phyloP scores from a whole-genome alignment of 805 yeast genomes.

The Candida coleopterorum region DNA sequence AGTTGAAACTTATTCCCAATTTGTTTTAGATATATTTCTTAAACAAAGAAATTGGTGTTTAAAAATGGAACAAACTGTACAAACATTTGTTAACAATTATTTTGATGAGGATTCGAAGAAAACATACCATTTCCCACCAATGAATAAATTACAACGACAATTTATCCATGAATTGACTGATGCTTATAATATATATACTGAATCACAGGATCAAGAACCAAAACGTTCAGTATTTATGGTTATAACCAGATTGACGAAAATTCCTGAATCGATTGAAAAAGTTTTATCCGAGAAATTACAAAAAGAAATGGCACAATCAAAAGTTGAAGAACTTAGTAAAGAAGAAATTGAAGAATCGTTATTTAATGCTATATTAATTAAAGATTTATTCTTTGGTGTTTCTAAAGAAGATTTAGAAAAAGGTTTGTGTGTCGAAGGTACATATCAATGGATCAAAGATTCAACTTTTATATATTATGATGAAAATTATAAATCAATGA shows the following conservation, averaged over 20 bases:
- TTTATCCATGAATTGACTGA: slow-evolving; percentile 68
- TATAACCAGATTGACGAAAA: slow-evolving; percentile 23
- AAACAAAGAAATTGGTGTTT: slow-evolving; percentile 67
- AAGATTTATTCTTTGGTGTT: slow-evolving; percentile 50
- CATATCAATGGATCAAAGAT: slow-evolving; percentile 34
- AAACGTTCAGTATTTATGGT: slow-evolving; percentile 64
- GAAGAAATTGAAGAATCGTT: slow-evolving; percentile 23
- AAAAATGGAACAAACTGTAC: slow-evolving; percentile 52
- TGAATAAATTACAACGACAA: slow-evolving; percentile 63
- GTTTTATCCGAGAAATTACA: slow-evolving; percentile 27
- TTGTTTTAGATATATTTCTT: slow-evolving; percentile 41
- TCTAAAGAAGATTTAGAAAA: slow-evolving; percentile 41
- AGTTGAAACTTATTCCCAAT: slow-evolving; percentile 35
- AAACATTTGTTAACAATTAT: slow-evolving; percentile 43
- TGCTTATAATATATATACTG: slow-evolving; percentile 54
- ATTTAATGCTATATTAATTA: slow-evolving; percentile 53
- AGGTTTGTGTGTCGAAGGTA: slow-evolving; percentile 21
- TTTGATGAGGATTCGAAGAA: slow-evolving; percentile 20
- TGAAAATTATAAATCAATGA: slow-evolving; percentile 26
- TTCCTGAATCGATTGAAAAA: slow-evolving; percentile 48
- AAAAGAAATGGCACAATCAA: slow-evolving; percentile 16
- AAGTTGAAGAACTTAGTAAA: slow-evolving; percentile 18
- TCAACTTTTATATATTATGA: slow-evolving; percentile 39
- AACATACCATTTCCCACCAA: slow-evolving; percentile 63
- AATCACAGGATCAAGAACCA: slow-evolving; percentile 82